phyloP scores from a whole-genome alignment of 345 rosid genomes.

The Dipteronia sinensis region DNA sequence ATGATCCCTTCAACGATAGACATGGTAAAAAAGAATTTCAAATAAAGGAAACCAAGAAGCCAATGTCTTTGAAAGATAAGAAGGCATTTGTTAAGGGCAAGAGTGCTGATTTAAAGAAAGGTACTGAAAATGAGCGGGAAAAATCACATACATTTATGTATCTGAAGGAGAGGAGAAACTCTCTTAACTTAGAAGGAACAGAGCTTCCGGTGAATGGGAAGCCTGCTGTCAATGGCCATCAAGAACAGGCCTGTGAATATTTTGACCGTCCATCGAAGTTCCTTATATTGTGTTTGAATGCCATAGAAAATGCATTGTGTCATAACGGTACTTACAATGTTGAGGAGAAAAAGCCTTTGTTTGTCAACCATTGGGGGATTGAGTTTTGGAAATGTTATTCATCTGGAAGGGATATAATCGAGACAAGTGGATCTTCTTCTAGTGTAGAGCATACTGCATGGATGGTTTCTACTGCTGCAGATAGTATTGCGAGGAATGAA shows the following conservation, averaged over 20 bases:
- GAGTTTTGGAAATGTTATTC: conserved; percentile 75
- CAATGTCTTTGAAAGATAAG: conserved; percentile 16
- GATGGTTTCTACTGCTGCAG: conserved; percentile 77
- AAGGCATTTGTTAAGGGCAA: conserved; percentile 19
- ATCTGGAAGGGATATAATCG: conserved; percentile 59
- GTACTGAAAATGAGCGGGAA: conserved; percentile 17
- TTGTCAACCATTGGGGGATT: conserved; percentile 71
- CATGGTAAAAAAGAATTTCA: conserved; percentile 39
- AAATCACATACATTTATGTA: conserved; percentile 15
- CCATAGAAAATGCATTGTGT: conserved; percentile 54
- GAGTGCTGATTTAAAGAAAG: conserved; percentile 20
- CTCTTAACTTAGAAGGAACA: not conserved
- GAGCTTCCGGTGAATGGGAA: conserved; percentile 25
- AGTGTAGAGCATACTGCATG: conserved; percentile 74
- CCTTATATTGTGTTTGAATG: conserved; percentile 57
- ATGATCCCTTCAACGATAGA: conserved; percentile 79
- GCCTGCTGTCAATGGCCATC: conserved; percentile 19
- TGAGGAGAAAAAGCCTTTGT: conserved; percentile 47
- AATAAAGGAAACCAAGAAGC: conserved; percentile 33
- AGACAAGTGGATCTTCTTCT: conserved; percentile 61
- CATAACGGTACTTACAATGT: conserved; percentile 30
- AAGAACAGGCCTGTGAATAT: conserved; percentile 27
- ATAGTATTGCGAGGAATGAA: conserved; percentile 70
- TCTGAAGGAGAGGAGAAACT: conserved; percentile 10
- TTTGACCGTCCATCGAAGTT: conserved; percentile 58